Evolutionary conservation across 2,329 filamentous ascomycete genomes (phyloP).

Genomic region (Ascochyta fabae): DNA sequence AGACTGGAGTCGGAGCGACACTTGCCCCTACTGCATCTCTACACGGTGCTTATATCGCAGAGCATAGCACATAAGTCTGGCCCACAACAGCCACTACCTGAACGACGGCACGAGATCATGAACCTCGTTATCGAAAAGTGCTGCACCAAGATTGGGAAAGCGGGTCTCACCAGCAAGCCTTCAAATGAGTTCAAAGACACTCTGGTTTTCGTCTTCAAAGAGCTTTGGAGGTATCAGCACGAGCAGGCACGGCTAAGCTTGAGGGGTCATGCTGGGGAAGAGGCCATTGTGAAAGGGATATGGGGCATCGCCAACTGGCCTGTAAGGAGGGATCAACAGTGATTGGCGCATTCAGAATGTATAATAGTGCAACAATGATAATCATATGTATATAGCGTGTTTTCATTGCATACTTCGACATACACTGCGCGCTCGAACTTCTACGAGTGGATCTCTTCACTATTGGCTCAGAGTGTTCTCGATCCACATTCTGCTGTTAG

Average conservation of each 20-base stretch:
- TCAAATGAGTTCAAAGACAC: slow-evolving; percentile 33
- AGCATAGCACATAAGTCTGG: slow-evolving; percentile 29
- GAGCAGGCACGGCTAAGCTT: slow-evolving; percentile 34
- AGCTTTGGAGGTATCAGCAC: slow-evolving; percentile 34
- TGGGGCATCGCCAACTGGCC: slow-evolving; percentile 42
- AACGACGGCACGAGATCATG: slow-evolving; percentile 30
- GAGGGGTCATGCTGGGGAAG: slow-evolving; percentile 35
- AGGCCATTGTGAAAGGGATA: slow-evolving; percentile 52
- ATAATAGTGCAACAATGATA: background rate
- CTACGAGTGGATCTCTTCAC: no score
- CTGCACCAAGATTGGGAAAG: slow-evolving; percentile 32
- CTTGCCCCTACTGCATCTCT: slow-evolving; percentile 38
- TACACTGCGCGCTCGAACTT: no score
- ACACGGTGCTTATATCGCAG: slow-evolving; percentile 42
- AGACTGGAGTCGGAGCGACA: slow-evolving; percentile 19
- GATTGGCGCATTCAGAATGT: background rate
- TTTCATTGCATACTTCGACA: no score
- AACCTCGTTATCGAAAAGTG: slow-evolving; percentile 37
- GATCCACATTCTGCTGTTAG: no score
- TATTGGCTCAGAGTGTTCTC: no score
- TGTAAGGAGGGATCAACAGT: slow-evolving; percentile 1
- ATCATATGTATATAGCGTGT: no score
- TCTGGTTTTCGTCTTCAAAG: slow-evolving; percentile 34
- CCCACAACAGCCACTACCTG: slow-evolving; percentile 17
- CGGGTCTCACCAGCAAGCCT: slow-evolving; percentile 25